Evolutionary conservation across 2,329 filamentous ascomycete genomes (phyloP), one percentile per base, ranked within the genome.

Genomic region (Dothistroma pini): DNA sequence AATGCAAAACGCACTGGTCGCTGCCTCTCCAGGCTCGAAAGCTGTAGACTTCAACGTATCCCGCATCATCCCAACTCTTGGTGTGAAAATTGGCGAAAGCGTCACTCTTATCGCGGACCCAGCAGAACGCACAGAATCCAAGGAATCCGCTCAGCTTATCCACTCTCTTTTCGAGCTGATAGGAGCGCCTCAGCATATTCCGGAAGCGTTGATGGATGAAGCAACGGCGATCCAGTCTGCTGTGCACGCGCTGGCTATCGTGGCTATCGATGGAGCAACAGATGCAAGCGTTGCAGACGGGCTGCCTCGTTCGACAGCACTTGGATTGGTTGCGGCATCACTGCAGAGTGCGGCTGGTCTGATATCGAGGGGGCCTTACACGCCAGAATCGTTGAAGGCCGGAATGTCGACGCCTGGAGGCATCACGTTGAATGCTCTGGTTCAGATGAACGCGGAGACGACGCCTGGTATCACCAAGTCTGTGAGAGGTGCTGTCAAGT

Each of bases 211-310:
- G 5, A 70, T 71, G 66, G 60, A 67, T 49, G 59, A 65, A 16
- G 68, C 68, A 2, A 70, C 69, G 34, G 69, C 69, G 4, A 62
- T 66, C 4, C 62, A 65, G 9, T 67, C 69, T n/a, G 68, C 66
- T 10, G 65, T 68, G 21, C 67, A 71, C 54, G 69, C 69, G 34
- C 60, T 71, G 4, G 55, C 62, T 2, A 68, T 71, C 38, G 60
- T 68, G 25, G 69, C 64, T 4, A 57, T 67, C 7, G 69, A 71
- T 44, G 65, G 68, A 4, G 63, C 67, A 29, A 66, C 66, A 11
- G 57, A 59, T 54, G 57, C 51, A 2, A 54, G 57, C 35, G 50
- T 59, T 11, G 57, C 57, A n/a, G 50, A 41, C 32, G 57, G 57
- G 8, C 49, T 59, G 25, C 65, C 68, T 22, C 65, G 69, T 14